Evolutionary conservation across 2,329 filamentous ascomycete genomes (phyloP), one percentile per base, ranked within the genome.

Genomic region (Aspergillus latus): DNA sequence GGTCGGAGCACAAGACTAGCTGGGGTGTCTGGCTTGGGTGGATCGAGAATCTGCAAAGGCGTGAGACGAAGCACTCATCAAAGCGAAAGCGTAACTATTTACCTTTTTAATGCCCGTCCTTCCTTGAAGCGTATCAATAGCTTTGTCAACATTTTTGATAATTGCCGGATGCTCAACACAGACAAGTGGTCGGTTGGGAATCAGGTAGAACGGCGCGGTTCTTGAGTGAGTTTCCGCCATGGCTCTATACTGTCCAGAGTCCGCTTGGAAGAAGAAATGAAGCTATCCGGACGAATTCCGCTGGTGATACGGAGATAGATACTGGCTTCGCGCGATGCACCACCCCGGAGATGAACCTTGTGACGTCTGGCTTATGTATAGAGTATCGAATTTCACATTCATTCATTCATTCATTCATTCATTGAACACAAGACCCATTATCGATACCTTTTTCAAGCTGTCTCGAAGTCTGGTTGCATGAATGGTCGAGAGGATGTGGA

Each of bases 1-100:
- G 89, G 89, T 21, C 90, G 86, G 52, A 97, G 79, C 64, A 88
- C 89, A n/a, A 96, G 76, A 1, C 88, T 88, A 26, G 84, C 76
- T 50, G 79, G 76, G 40, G 78, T 77, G 54, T 81, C 78, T 37
- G 76, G 67, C 56, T 78, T 75, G 9, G 71, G 64, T 4, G 74
- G 69, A 40, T 78, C 72, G 34, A 84, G 66, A 26, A 80, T 74
- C 80, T 82, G 52, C 8, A 36, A 37, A 3, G 4, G 2, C 1
- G 28, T 54, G 16, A 54, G 29, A 28, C 3, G 2, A n/a, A 16
- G 10, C 11, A 1, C 34, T 37, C n/a, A 16, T 26, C 5, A 13
- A 15, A 10, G 8, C 10, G 15, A 5, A 3, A 11, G 26, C 10
- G 10, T 8, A 37, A 11, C 5, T 15, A 51, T 62, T 58, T 59